These are phyloP conservation scores for Elsinoe fawcettii DNA, from an alignment of 2,329 filamentous ascomycete species.

Conservation along the genomic window DNA sequence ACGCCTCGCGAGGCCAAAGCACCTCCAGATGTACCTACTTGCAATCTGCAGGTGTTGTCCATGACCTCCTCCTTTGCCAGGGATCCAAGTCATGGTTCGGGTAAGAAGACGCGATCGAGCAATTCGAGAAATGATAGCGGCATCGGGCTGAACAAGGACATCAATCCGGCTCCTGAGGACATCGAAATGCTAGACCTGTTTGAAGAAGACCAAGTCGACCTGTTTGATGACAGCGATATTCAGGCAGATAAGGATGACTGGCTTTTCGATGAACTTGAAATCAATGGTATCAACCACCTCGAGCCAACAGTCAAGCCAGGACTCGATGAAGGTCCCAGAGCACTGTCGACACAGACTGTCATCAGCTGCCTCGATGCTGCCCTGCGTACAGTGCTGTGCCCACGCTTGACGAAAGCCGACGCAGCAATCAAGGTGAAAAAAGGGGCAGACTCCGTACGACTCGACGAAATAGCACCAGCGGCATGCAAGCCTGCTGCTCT, in stretches of 20 bases:
- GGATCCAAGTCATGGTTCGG: neutral
- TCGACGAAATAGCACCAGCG: conserved; percentile 11
- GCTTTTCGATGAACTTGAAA: neutral
- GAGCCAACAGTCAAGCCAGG: neutral
- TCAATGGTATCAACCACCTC: neutral
- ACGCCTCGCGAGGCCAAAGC: neutral
- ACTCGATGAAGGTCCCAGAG: neutral
- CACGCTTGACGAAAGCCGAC: neutral
- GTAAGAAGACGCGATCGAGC: neutral
- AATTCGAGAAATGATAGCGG: neutral
- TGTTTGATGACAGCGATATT: neutral
- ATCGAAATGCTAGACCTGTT: conserved; percentile 1
- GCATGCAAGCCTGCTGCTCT: conserved; percentile 2
- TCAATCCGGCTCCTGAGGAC: neutral
- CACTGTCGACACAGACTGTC: neutral
- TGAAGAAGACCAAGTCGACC: neutral
- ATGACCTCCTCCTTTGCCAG: neutral
- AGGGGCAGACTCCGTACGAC: neutral
- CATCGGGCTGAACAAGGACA: neutral
- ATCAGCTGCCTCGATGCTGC: conserved; percentile 1
- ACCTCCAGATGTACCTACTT: neutral
- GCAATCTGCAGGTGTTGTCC: neutral
- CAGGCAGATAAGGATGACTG: neutral
- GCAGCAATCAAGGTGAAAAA: conserved; percentile 6
- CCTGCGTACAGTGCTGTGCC: neutral